Base-by-base conservation (phyloP, 768 basidiomycete genomes). In the Mycena venus region DNA sequence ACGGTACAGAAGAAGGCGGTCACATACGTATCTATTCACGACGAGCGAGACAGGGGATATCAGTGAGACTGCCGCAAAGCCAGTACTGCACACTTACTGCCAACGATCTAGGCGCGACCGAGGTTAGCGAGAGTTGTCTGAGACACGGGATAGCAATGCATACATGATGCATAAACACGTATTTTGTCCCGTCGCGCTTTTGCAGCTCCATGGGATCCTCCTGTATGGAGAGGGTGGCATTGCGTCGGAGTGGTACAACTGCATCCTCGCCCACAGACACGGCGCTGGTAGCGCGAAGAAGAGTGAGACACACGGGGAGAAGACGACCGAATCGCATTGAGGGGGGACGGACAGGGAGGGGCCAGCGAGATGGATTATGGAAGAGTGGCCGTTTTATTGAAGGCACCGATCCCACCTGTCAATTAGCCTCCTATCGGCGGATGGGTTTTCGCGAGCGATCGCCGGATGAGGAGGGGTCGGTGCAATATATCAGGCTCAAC, bases 101-200 rank as follows among this genome's bases (percentile, higher is more conserved):
- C 88, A 68, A 88, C 85, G 51, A 89, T 88, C 88, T 88, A 49
- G 17, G 53, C 14, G 21, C n/a, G n/a, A n/a, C 23, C 65, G 10
- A 19, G 15, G 36, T 58, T 17, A 55, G 32, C 44, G 65, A 27
- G 75, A 55, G 9, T 49, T 53, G 15, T 12, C 21, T 36, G 40
- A 49, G 38, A 40, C 47, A 40, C 31, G 63, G 25, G 31, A 80
- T n/a, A n/a, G n/a, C n/a, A n/a, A n/a, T n/a, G n/a, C 87, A 59
- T 78, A 88, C 89, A 80, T 87, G 85, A 68, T 90, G 88, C 86
- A 89, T 88, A 70, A 89, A 88, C 21, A 89, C 86, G 76, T 88
- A 88, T 83, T 87, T 88, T 6, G 82, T 79, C n/a, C 84, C 84
- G 78, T 84, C 86, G 55, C 87, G 81, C 73, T 86, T 87, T 58